Base-by-base conservation (phyloP, 108 stramenopile genomes). In the Skeletonema menzelii region DNA sequence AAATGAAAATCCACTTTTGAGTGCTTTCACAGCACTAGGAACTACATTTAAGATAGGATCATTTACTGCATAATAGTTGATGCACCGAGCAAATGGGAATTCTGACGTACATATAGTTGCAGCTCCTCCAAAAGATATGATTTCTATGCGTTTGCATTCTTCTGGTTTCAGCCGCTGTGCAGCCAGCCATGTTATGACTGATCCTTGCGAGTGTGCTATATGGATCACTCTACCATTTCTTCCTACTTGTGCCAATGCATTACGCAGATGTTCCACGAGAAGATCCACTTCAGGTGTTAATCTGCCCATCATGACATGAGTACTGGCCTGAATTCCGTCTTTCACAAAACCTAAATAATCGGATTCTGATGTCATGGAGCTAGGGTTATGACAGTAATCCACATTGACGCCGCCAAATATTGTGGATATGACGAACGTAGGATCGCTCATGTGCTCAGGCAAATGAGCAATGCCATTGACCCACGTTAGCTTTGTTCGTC, bases 201-300 rank as follows among this genome's bases (percentile, higher is more conserved):
- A 91, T 24, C 95, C 95, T 65, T 96, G 95, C 4, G 90, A 91
- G 77, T 96, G 95, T 8, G 92, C 92, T 66, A 96, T 91, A 72
- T 94, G 95, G 3, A 96, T 77, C 8, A 96, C 91, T 15, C 71
- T 76, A 0, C 92, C 95, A 8, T 68, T 71, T 59, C 84, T 88
- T 35, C 89, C 89, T 3, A 92, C 87, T 44, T 73, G 53, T 2
- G 65, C 67, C 32, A 92, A 53, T n/a, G 90, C 88, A 32, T 68
- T 78, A n/a, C 78, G 77, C 42, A 96, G 73, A 70, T 96, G 92
- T 34, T 76, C 79, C 4, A 87, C 88, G 10, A 95, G 76, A 1
- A 63, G 24, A 61, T 96, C 82, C 55, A 96, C 95, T 74, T 96
- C 95, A 4, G 55, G 63, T 17, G 95, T 96, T 15, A 92, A 87